phyloP scores from a whole-genome alignment of 441 rosid genomes.

The Gossypium trilobum region DNA sequence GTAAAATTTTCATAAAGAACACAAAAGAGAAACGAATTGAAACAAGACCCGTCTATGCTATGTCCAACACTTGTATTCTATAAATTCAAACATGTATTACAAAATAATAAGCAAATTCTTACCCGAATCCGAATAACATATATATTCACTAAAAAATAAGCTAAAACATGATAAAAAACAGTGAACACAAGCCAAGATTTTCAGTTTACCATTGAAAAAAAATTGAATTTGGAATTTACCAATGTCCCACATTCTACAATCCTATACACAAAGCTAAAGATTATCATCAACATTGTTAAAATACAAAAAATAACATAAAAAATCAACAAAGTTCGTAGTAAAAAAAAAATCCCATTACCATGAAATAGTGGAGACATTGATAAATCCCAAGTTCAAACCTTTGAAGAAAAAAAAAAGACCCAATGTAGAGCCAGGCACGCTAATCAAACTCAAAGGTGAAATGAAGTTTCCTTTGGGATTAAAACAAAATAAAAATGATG shows the following conservation, averaged over 20 bases:
- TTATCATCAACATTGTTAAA: background rate
- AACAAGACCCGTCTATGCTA: background rate
- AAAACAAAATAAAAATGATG: background rate
- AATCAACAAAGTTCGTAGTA: background rate
- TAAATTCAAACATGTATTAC: background rate
- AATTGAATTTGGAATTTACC: background rate
- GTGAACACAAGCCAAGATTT: background rate
- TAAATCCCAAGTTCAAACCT: conserved; percentile 1
- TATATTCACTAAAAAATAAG: background rate
- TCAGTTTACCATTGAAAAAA: background rate
- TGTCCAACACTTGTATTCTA: background rate
- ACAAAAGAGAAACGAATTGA: background rate
- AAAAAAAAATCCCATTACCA: background rate
- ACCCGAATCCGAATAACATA: background rate
- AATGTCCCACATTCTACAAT: background rate
- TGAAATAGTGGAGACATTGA: background rate
- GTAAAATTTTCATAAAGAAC: background rate
- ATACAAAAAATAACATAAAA: background rate
- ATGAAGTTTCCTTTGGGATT: background rate
- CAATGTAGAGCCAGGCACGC: conserved; percentile 16
- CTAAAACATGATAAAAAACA: background rate
- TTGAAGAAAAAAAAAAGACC: background rate
- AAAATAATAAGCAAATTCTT: background rate
- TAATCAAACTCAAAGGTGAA: background rate
- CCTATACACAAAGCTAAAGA: background rate